A percentile compares a stretch with the other conserved stretches of the same genome.
These are phyloP conservation scores for Taphrina deformans DNA, from an alignment of 1,139 yeast species.

Conservation along the genomic window DNA sequence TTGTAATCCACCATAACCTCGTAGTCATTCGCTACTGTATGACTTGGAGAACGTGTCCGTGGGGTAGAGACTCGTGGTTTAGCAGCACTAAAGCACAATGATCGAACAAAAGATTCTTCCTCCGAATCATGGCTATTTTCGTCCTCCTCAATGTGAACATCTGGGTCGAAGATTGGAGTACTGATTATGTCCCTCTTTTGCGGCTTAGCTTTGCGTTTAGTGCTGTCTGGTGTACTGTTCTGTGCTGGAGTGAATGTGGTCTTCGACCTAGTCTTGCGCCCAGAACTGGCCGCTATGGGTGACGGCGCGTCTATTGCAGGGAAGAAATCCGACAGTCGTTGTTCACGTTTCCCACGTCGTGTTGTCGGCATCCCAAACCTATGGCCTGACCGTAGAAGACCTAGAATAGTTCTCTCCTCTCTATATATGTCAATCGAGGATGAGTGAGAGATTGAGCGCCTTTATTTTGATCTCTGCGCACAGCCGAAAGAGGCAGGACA, in stretches of 20 bases:
- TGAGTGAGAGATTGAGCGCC: background rate
- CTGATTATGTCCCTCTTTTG: background rate
- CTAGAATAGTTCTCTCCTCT: too few relatives aligned
- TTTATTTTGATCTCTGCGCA: background rate
- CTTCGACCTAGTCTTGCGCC: background rate
- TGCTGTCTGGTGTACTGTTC: background rate
- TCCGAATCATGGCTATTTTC: conserved; percentile 11
- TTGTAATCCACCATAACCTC: conserved; percentile 25
- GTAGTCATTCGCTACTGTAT: background rate
- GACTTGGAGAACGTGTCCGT: background rate
- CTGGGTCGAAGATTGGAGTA: conserved; percentile 16
- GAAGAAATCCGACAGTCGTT: conserved; percentile 16
- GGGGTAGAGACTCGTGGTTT: background rate
- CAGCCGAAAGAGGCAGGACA: background rate
- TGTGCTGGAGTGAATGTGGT: background rate
- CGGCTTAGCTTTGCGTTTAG: background rate
- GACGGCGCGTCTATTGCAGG: conserved; percentile 18
- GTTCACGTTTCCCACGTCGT: background rate
- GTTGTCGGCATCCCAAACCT: background rate
- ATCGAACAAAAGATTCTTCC: conserved; percentile 15
- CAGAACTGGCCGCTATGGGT: background rate
- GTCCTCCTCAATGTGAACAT: background rate
- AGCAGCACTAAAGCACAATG: conserved; percentile 9
- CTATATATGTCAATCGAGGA: background rate
- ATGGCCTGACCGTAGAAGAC: too few relatives aligned